phyloP scores from a whole-genome alignment of 139 green algal species.

The Coccomyxa sp. region DNA sequence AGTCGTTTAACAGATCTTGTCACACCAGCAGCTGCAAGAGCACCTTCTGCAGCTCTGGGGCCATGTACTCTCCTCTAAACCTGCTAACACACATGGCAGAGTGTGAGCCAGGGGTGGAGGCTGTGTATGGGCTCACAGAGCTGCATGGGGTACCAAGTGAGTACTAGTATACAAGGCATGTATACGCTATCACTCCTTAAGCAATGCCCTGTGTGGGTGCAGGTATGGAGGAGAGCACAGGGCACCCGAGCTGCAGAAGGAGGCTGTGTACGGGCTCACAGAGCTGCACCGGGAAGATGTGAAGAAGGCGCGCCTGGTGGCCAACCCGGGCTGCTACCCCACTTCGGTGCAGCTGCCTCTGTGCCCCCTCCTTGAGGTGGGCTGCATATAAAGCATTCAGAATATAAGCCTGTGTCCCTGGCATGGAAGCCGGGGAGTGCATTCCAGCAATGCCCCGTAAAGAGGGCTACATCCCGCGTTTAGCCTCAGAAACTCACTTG shows the following conservation, averaged over 20 bases:
- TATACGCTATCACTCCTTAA: not conserved
- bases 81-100: too few relatives aligned
- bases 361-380: constrained; percentile 64
- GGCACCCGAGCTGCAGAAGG: constrained; percentile 89
- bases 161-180: too few relatives aligned
- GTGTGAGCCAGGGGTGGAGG: too few relatives aligned
- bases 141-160: not conserved
- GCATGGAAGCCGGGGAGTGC: not conserved
- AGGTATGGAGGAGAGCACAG: constrained; percentile 89
- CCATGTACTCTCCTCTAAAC: too few relatives aligned
- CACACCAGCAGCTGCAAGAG: too few relatives aligned
- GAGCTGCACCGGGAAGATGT: constrained; percentile 80
- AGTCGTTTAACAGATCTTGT: too few relatives aligned
- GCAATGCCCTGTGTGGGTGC: constrained; percentile 6
- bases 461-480: too few relatives aligned
- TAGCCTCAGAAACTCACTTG: too few relatives aligned
- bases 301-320: constrained; percentile 78
- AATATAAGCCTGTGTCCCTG: not conserved
- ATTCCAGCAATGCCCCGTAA: not conserved
- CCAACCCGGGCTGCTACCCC: constrained; percentile 98
- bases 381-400: too few relatives aligned
- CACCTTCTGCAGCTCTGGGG: too few relatives aligned
- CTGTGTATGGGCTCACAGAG: not conserved
- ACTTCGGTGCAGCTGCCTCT: constrained; percentile 85
- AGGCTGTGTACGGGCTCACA: constrained; percentile 96